phyloP scores from a whole-genome alignment of 2,329 filamentous ascomycete species.

The Metarhizium anisopliae region DNA sequence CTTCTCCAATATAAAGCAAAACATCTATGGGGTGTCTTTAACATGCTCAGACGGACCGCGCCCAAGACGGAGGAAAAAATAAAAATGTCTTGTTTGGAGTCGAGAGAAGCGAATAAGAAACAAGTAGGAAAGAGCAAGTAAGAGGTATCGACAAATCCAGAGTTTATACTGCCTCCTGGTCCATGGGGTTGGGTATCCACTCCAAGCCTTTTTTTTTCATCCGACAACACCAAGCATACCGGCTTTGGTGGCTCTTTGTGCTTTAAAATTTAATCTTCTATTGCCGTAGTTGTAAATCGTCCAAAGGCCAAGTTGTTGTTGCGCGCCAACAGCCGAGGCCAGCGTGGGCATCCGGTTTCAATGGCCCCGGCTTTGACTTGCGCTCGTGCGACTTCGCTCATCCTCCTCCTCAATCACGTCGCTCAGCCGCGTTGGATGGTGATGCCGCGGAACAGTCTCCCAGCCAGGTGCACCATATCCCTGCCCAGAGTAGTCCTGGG shows the following conservation, averaged over 20 bases:
- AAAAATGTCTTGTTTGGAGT: neutral
- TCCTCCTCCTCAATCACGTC: constrained; percentile 84
- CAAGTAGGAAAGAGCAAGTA: neutral
- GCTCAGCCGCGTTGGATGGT: constrained; percentile 80
- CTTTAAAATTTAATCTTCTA: too few species aligned
- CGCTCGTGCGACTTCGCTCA: constrained; percentile 67
- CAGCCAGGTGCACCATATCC: constrained; percentile 62
- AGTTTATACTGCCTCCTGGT: neutral
- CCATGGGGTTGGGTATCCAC: neutral
- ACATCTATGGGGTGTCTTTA: neutral
- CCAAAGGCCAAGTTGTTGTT: neutral
- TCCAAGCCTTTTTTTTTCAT: neutral
- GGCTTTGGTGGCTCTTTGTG: neutral
- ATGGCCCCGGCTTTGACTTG: constrained; percentile 48
- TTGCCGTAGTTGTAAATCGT: neutral
- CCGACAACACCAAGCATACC: neutral
- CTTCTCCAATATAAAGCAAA: neutral
- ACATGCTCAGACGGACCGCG: neutral
- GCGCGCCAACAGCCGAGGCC: neutral
- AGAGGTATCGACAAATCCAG: neutral
- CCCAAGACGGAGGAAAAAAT: neutral
- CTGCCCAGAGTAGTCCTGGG: constrained; percentile 56
- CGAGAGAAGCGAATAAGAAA: neutral
- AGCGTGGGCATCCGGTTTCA: neutral
- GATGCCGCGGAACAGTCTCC: constrained; percentile 70